Conservation (phyloP, 1,284 basidiomycete genomes). For the Gastroboletus turbinatus region DNA sequence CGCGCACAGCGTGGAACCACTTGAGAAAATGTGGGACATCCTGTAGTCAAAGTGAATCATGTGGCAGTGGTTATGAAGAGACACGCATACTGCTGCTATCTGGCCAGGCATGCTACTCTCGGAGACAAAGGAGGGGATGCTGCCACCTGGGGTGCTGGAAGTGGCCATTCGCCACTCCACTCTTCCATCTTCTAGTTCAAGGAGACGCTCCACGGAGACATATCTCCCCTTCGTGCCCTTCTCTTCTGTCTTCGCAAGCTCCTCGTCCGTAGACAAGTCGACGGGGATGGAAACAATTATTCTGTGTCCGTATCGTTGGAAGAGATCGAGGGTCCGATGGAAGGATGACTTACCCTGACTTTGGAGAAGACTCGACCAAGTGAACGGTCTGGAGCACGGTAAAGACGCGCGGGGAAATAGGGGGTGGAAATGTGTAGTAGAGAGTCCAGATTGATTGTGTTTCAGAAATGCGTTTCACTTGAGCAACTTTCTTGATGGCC, state of each 20-base stretch:
- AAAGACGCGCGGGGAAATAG: constrained; percentile 71
- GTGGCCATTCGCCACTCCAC: constrained; percentile 81
- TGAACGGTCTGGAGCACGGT: constrained; percentile 67
- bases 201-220: constrained; percentile 64
- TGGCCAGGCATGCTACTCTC: constrained; percentile 59
- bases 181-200: constrained; percentile 60
- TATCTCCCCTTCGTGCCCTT: constrained; percentile 70
- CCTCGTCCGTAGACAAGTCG: constrained; percentile 56
- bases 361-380: constrained; percentile 47
- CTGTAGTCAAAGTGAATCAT: constrained; percentile 34
- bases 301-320: constrained; percentile 35
- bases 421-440: constrained; percentile 68
- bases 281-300: constrained; percentile 72
- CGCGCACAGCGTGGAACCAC: constrained; percentile 41
- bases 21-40: constrained; percentile 67
- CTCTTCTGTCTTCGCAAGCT: constrained; percentile 60
- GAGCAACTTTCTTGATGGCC: constrained; percentile 60
- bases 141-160: constrained; percentile 69
- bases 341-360: constrained; percentile 48
- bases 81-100: constrained; percentile 53
- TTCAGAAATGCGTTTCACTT: constrained; percentile 61
- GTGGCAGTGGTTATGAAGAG: background rate
- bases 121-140: constrained; percentile 61
- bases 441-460: constrained; percentile 69
- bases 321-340: background rate